phyloP scores from a whole-genome alignment of 768 basidiomycete species.

The Strobilomyces echinocephalus region DNA sequence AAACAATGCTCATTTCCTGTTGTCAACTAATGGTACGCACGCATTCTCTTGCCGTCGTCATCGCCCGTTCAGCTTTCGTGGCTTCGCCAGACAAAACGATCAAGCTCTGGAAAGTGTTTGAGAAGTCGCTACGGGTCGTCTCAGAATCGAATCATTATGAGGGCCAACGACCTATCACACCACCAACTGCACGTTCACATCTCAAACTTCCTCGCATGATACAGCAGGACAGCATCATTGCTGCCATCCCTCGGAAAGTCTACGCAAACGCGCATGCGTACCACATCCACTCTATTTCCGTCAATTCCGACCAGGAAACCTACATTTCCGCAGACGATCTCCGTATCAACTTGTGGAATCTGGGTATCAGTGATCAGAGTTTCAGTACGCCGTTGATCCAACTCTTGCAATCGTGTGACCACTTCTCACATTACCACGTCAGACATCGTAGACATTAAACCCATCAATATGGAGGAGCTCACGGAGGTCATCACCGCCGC shows the following conservation, averaged over 20 bases:
- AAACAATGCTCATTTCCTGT: conserved; percentile 93
- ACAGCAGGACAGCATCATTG: conserved; percentile 96
- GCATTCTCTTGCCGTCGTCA: background rate
- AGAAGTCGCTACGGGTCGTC: conserved; percentile 93
- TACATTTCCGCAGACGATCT: conserved; percentile 99
- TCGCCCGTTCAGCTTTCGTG: background rate
- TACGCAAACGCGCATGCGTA: conserved; percentile 99
- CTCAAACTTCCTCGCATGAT: conserved; percentile 88
- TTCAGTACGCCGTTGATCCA: conserved; percentile 69
- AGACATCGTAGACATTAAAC: conserved; percentile 99
- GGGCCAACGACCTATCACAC: conserved; percentile 64
- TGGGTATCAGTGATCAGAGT: conserved; percentile 97
- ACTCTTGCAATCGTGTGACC: background rate
- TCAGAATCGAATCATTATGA: conserved; percentile 93
- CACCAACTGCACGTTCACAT: conserved; percentile 53
- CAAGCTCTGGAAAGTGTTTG: conserved; percentile 99
- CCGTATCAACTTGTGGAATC: conserved; percentile 96
- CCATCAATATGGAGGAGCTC: conserved; percentile 98
- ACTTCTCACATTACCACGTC: conserved; percentile 1
- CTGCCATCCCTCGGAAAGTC: conserved; percentile 96
- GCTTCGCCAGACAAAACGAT: conserved; percentile 87
- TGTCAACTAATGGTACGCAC: conserved; percentile 88
- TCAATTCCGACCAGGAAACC: conserved; percentile 99
- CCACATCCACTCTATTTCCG: conserved; percentile 99
- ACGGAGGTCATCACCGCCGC: conserved; percentile 99